Evolutionary conservation across 345 rosid species (phyloP).

Genomic region (Syzygium oleosum): DNA sequence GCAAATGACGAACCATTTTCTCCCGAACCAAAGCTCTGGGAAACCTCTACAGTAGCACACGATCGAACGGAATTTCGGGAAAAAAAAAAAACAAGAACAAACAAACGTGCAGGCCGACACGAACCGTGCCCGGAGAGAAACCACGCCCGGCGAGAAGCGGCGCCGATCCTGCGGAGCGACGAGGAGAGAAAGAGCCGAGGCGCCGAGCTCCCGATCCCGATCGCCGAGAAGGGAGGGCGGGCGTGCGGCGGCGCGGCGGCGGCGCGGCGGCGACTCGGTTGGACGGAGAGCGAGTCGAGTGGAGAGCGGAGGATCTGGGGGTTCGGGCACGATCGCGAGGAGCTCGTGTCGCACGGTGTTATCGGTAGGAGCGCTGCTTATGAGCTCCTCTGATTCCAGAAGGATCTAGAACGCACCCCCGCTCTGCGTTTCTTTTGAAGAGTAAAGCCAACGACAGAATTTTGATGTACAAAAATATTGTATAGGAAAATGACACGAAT

Average conservation of each 20-base stretch:
- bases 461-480: background rate
- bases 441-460: background rate
- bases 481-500: too few species aligned
- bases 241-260: background rate
- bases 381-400: background rate
- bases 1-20: background rate
- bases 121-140: background rate
- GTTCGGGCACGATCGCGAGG: background rate
- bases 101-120: background rate
- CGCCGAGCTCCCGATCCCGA: background rate
- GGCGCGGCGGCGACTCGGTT: background rate
- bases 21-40: background rate
- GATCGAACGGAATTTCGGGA: background rate
- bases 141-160: background rate
- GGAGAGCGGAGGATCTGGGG: background rate
- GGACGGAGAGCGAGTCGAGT: background rate
- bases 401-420: background rate
- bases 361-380: background rate
- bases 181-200: background rate
- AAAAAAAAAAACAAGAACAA: too few species aligned
- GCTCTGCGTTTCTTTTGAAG: background rate
- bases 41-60: background rate
- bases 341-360: background rate
- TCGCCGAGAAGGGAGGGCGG: background rate
- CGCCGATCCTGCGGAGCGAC: background rate